Base-by-base conservation (phyloP, 139 green algal species). In the Coelastrella sp. region DNA sequence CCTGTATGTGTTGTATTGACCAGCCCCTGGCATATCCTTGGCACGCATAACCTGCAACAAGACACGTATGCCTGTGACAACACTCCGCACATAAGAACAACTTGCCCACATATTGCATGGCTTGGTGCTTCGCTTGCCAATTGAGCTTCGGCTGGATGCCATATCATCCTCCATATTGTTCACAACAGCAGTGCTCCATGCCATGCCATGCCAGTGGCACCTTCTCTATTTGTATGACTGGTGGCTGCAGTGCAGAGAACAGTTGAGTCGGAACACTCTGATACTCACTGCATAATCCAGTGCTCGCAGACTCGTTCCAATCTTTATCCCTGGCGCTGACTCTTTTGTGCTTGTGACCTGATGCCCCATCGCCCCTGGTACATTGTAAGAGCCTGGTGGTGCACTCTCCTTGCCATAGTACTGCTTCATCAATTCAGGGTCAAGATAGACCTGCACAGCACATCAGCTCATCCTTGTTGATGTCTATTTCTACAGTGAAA, bases 341-440 rank as follows among this genome's bases (percentile, higher is more conserved):
- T 69, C 72, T 25, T 76, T 80, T 62, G 62, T 76, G 72, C 41
- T 79, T 19, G 71, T 43, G 45, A 83, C 71, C 86, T 93, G 90
- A 15, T 81, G 86, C 37, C 91, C 91, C 0, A 93, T 78, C 11
- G 76, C 80, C 13, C 79, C 79, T 2, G 78, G 83, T 41, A 87
- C 50, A 17, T 51, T 81, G 86, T 94, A 94, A 2, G 62, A 80
- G 82, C 88, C 89, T 11, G 91, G 91, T 0, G 87, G 86, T 7
- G 91, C 89, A 3, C 90, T 91, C 27, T 90, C 87, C 64, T 88
- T 79, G 45, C 87, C 82, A 59, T 88, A 90, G 9, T 88, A 88
- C 0, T 89, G 91, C 78, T 94, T 94, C 88, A 93, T 91, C 21
- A 94, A 75, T 77, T 93, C 89, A 23, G 88, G 76, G 57, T 94